phyloP scores from a whole-genome alignment of 208 protist species.

The Zelonia costaricensis region DNA sequence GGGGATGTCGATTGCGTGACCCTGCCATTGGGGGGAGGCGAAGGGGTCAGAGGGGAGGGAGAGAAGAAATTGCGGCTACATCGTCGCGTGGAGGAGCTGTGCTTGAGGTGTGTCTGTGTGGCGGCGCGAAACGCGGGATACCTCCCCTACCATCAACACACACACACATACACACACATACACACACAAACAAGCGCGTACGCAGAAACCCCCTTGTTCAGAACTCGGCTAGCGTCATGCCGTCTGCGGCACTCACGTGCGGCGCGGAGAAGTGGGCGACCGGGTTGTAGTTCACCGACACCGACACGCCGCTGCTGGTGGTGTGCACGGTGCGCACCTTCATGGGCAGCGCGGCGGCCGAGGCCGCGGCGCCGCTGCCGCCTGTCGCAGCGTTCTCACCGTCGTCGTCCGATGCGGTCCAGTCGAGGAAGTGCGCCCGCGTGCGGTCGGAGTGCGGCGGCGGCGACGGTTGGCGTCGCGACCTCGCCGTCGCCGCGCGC shows the following conservation, averaged over 20 bases:
- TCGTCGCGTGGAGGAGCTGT: too few relatives aligned
- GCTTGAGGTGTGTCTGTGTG: constrained; percentile 1
- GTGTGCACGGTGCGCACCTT: constrained; percentile 23
- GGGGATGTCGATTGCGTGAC: too few relatives aligned
- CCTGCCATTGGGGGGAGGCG: too few relatives aligned
- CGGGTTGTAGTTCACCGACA: constrained; percentile 43
- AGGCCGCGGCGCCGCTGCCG: background rate
- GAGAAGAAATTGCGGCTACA: too few relatives aligned
- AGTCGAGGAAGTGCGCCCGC: background rate
- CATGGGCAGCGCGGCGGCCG: background rate
- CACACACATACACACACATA: background rate
- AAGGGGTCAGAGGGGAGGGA: too few relatives aligned
- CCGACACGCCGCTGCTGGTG: constrained; percentile 17
- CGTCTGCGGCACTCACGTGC: constrained; percentile 21
- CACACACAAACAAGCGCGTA: background rate
- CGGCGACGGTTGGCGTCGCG: too few relatives aligned
- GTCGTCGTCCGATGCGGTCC: background rate
- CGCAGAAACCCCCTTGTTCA: background rate
- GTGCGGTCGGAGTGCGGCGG: background rate
- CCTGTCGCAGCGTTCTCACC: background rate
- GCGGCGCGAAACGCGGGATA: too few relatives aligned
- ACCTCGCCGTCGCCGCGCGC: background rate
- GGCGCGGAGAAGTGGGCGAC: constrained; percentile 39
- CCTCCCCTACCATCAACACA: too few relatives aligned
- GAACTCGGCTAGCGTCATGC: constrained; percentile 24